These are phyloP conservation scores for Salix arbutifolia DNA, from an alignment of 345 rosid species.

Conservation along the genomic window DNA sequence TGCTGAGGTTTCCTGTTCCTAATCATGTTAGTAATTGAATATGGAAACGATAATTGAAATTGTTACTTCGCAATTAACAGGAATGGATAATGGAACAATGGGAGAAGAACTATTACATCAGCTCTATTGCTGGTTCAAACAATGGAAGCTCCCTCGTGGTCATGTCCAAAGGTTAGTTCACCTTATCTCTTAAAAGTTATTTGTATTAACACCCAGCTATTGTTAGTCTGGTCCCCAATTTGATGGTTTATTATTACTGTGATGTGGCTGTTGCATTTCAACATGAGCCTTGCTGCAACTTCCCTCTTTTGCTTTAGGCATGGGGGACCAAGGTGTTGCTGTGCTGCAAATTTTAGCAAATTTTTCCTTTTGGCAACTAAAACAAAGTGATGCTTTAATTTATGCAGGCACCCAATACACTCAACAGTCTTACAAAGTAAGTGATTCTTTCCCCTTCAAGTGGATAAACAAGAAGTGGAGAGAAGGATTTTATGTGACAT, in stretches of 20 bases:
- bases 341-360: neutral
- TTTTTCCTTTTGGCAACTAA: neutral
- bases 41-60: neutral
- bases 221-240: neutral
- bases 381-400: neutral
- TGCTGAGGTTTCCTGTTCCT: neutral
- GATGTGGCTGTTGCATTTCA: neutral
- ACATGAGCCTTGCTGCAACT: neutral
- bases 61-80: slow-evolving; percentile 8
- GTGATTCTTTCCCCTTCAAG: slow-evolving; percentile 34
- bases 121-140: slow-evolving; percentile 32
- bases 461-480: slow-evolving; percentile 39
- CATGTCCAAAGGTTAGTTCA: slow-evolving; percentile 31
- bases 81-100: slow-evolving; percentile 39
- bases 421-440: slow-evolving; percentile 36
- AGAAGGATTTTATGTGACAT: slow-evolving; percentile 37
- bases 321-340: neutral
- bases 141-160: slow-evolving; percentile 35
- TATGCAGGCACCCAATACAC: slow-evolving; percentile 32
- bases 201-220: neutral
- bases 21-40: neutral
- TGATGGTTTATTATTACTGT: neutral
- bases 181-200: neutral
- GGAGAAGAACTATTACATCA: slow-evolving; percentile 35
- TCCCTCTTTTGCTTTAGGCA: neutral